Base-by-base conservation (phyloP, 2,329 filamentous ascomycete genomes). In the Fusarium coffeatum region DNA sequence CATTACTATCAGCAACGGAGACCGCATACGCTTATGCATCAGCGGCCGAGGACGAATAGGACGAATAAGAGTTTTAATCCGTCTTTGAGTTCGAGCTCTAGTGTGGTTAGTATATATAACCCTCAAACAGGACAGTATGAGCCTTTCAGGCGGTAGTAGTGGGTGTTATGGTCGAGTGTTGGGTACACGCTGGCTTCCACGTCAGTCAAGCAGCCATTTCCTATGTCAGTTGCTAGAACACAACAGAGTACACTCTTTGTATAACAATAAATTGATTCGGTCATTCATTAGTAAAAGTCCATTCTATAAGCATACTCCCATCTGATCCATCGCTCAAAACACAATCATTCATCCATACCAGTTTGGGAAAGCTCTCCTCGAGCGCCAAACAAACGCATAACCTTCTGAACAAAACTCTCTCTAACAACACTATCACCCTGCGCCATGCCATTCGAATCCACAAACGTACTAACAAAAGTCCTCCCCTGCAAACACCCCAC, bases 401-500 rank as follows among this genome's bases (percentile, higher is more conserved):
- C 28, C 57, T 69, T 70, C 37, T 69, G 67, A n/a, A 70, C 15
- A 11, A 13, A 20, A 6, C 9, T 55, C 48, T 49, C 42, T 4
- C 32, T 37, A 3, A 53, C 43, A 11, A 27, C 25, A 4, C 47
- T 45, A 22, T 70, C 67, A 4, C 53, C 57, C 1, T 23, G 41
- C 7, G 45, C 56, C 5, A 47, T 49, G 0, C 53, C 66, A 34
- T 20, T 56, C 1, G 64, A 66, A 11, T 64, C 42, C 22, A 49
- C 32, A 40, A 71, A 45, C 22, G 53, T 42, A 18, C 68, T 69
- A 32, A 69, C 53, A 41, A 71, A 71, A 9, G 56, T 71, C 47
- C 9, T 50, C 3, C 68, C 68, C 23, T 57, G 27, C 7, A 66
- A 27, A 40, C 74, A 76, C 1, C 63, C 74, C 50, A 53, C 59